Evolutionary conservation across 257 asterid genomes (phyloP).

Genomic region (Echium plantagineum): DNA sequence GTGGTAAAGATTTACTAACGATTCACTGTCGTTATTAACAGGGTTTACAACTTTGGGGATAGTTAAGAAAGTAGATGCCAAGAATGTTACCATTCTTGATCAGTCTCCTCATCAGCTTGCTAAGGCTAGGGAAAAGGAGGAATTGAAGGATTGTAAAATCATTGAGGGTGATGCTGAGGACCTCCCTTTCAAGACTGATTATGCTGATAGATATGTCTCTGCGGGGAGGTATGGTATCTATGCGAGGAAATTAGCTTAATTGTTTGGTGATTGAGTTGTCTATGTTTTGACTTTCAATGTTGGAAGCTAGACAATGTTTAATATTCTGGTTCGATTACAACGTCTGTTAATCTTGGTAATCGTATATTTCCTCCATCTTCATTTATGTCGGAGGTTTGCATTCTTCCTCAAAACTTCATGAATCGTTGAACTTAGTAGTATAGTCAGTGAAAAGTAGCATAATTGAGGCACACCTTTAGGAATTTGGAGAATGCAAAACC

Average conservation of each 20-base stretch:
- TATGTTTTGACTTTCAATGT: neutral
- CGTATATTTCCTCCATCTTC: too few species aligned
- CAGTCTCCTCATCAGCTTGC: slow-evolving; percentile 97
- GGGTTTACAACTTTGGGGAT: slow-evolving; percentile 89
- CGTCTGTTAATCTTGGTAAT: too few species aligned
- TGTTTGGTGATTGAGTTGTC: neutral
- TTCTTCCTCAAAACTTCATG: too few species aligned
- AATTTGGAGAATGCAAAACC: neutral
- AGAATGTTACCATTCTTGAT: slow-evolving; percentile 93
- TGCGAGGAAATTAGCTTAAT: neutral
- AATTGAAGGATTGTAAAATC: slow-evolving; percentile 73
- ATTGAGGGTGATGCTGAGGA: slow-evolving; percentile 97
- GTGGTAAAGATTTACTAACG: too few species aligned
- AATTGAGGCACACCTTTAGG: neutral
- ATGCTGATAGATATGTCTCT: slow-evolving; percentile 68
- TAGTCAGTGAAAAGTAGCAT: neutral
- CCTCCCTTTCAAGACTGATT: slow-evolving; percentile 75
- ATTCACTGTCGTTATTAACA: too few species aligned
- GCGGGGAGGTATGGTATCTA: slow-evolving; percentile 67
- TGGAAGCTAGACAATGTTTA: too few species aligned
- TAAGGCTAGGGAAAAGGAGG: slow-evolving; percentile 77
- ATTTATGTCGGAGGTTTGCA: too few species aligned
- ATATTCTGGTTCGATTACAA: too few species aligned
- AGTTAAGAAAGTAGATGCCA: slow-evolving; percentile 76
- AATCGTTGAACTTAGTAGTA: too few species aligned